These are phyloP conservation scores for Coniochaeta prunicola DNA, from an alignment of 2,329 filamentous ascomycete genomes.

Conservation along the genomic window DNA sequence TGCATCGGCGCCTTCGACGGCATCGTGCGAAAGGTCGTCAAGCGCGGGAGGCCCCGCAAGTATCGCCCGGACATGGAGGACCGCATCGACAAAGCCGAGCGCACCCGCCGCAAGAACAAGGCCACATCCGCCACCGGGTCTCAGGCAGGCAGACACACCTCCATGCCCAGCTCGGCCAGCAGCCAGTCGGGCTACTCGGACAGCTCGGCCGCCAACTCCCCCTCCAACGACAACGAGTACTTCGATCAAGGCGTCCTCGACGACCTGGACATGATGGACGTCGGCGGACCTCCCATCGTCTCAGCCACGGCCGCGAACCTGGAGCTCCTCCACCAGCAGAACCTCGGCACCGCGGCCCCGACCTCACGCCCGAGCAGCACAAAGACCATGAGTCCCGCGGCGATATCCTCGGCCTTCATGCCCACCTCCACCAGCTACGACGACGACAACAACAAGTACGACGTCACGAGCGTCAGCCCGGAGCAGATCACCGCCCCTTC, in stretches of 20 bases:
- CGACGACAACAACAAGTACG: background rate
- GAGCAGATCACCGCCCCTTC: conserved; percentile 23
- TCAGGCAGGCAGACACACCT: conserved; percentile 23
- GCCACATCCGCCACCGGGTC: conserved; percentile 18
- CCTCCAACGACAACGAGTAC: conserved; percentile 32
- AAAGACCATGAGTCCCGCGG: conserved; percentile 25
- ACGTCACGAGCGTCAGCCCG: conserved; percentile 10
- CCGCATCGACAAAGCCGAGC: conserved; percentile 48
- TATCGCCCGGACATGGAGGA: conserved; percentile 49
- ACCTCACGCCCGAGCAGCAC: conserved; percentile 26
- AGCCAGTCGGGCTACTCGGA: conserved; percentile 52
- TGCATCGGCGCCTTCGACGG: conserved; percentile 93
- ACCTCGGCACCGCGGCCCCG: background rate
- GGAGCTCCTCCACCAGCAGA: background rate
- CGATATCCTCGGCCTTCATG: conserved; percentile 31
- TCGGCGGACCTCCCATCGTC: background rate
- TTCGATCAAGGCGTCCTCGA: conserved; percentile 32
- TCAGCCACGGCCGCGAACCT: background rate
- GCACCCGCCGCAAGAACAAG: conserved; percentile 49
- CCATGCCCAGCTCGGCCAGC: conserved; percentile 34
- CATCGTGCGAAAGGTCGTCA: conserved; percentile 50
- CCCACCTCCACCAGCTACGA: conserved; percentile 10
- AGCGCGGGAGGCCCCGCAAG: conserved; percentile 59
- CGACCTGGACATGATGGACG: conserved; percentile 13
- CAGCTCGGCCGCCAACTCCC: conserved; percentile 47